Conservation (phyloP, 2,329 filamentous ascomycete species). For the Beauveria australis region DNA sequence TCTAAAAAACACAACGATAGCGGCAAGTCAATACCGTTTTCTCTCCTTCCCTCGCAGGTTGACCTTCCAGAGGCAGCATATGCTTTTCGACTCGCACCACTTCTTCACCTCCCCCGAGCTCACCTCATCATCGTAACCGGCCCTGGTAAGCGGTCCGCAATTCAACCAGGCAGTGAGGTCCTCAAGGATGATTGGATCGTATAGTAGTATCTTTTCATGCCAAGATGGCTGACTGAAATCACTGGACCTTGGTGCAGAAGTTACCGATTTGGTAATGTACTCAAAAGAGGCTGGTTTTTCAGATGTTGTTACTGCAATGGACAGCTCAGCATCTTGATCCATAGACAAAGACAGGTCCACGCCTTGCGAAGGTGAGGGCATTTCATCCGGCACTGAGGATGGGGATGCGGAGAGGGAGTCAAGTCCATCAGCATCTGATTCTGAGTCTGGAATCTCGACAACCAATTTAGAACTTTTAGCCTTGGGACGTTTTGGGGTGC, state of each 20-base stretch:
- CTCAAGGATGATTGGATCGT: constrained; percentile 83
- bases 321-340: constrained; percentile 37
- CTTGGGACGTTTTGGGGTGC: constrained; percentile 14
- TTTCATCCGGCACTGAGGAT: constrained; percentile 26
- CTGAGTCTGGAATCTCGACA: constrained; percentile 46
- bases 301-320: constrained; percentile 29
- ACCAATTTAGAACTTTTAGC: constrained; percentile 14
- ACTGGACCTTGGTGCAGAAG: constrained; percentile 37
- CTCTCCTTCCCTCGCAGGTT: constrained; percentile 43
- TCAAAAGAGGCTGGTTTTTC: constrained; percentile 39
- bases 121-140: constrained; percentile 59
- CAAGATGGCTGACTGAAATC: constrained; percentile 55
- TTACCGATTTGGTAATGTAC: constrained; percentile 48
- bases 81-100: constrained; percentile 82
- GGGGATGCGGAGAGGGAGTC: constrained; percentile 22
- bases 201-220: constrained; percentile 90
- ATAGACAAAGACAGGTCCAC: constrained; percentile 36
- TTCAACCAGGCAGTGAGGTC: constrained; percentile 82
- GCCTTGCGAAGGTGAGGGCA: constrained; percentile 36
- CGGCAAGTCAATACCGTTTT: constrained; percentile 33
- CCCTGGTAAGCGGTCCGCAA: constrained; percentile 52
- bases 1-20: background rate
- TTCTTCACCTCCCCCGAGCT: constrained; percentile 61
- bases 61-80: constrained; percentile 72
- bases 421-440: constrained; percentile 27